Conservation (phyloP, 2,329 filamentous ascomycete genomes). For the Arthroderma sp. region DNA sequence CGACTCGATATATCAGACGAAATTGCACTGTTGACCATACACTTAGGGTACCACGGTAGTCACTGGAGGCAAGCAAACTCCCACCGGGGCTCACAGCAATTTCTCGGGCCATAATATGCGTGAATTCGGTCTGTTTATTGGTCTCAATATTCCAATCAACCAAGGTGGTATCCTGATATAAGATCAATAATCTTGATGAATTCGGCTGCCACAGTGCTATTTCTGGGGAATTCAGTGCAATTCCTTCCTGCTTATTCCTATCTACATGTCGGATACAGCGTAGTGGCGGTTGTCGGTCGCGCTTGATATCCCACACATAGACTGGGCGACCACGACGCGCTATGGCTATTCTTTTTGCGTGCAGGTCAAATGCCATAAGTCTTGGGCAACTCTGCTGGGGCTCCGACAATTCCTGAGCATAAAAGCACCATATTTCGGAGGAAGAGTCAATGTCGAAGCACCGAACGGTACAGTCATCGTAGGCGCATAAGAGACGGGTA, state of each 20-base stretch:
- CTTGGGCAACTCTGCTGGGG: conserved; percentile 7
- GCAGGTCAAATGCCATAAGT: conserved; percentile 10
- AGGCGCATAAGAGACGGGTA: conserved; percentile 7
- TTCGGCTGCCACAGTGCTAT: conserved; percentile 6
- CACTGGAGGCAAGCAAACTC: conserved; percentile 16
- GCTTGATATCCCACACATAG: conserved; percentile 9
- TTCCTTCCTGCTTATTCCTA: neutral
- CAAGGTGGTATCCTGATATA: conserved; percentile 6
- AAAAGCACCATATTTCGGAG: conserved; percentile 4
- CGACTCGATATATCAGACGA: conserved; percentile 14
- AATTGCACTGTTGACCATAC: conserved; percentile 17
- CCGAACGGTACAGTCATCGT: conserved; percentile 5
- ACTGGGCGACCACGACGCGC: conserved; percentile 12
- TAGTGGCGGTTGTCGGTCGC: neutral
- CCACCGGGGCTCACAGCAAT: conserved; percentile 15
- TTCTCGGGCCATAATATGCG: conserved; percentile 11
- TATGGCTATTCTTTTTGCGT: conserved; percentile 11
- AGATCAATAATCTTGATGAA: conserved; percentile 3
- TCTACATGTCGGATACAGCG: conserved; percentile 4
- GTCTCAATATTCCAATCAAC: conserved; percentile 7
- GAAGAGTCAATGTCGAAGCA: conserved; percentile 4
- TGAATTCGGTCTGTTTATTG: conserved; percentile 4
- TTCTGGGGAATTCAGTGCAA: conserved; percentile 2
- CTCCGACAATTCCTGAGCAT: conserved; percentile 4
- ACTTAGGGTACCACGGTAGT: conserved; percentile 14